Base-by-base conservation (phyloP, 2,329 filamentous ascomycete genomes). In the Fusarium compactum region DNA sequence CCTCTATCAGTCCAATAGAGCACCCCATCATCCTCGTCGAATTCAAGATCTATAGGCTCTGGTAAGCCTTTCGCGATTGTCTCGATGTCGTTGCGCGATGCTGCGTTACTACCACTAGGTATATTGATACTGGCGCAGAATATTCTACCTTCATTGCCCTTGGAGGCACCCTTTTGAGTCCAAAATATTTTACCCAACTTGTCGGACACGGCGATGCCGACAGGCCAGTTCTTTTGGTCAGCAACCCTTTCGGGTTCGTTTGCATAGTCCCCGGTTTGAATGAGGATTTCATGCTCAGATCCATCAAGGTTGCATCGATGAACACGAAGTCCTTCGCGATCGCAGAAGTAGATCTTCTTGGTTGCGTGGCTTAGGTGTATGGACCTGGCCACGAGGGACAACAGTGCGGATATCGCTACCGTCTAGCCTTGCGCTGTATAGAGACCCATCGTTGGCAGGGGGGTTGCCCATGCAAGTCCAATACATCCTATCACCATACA, bases 1-100 rank as follows among this genome's bases (percentile, higher is more conserved):
- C 88, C 89, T 0, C 88, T 80, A 67, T 90, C 88, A 0, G 88
- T 89, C 88, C 88, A 90, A 75, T 87, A 90, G 27, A 90, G 77
- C 2, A 75, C 78, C 29, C 81, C 74, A 5, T 74, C 73, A 0
- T 79, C 76, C 15, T 82, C 80, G 18, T 89, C 86, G 2, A 89
- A 70, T 32, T 88, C 86, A 0, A 90, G 76, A 68, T 90, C 87
- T 62, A 90, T 86, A 0, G 86, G 85, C 72, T 89, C 87, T 0
- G 87, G 86, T 11, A 89, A 77, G 1, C 75, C 73, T 6, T 81
- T 72, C 6, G 85, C 73, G 3, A 89, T 58, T 3, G 78, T 70
- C 53, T 82, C 79, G 29, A 86, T 78, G 41, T 87, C 84, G 7
- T 15, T 32, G 11, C 30, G 30, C 1, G 78, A 70, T 2, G 84